Base-by-base conservation (phyloP, 148 eudicot genomes). In the Fagopyrum tataricum region DNA sequence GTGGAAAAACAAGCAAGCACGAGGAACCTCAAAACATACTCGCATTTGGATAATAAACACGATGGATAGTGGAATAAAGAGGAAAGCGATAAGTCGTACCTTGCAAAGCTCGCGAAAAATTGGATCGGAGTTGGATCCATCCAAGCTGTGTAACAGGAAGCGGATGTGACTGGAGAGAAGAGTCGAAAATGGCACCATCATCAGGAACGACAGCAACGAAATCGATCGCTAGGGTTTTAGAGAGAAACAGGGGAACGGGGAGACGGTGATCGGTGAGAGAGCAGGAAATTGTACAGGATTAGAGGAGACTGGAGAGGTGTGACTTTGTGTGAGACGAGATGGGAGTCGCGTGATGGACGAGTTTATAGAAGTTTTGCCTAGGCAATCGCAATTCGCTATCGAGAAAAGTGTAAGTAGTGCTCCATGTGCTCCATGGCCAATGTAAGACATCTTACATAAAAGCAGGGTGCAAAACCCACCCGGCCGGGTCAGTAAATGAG, bases 91-190 rank as follows among this genome's bases (percentile, higher is more conserved):
- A 40, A 12, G 42, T 40, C 20, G 14, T 12, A 69, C 96, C 91
- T 91, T 75, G 52, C 73, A 78, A 44, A 91, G 90, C 73, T 89
- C 91, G 18, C 78, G 83, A 13, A 89, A 81, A 51, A 87, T 84
- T 4, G 83, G 72, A 55, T 91, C 87, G 64, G 89, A 87, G 83
- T 91, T 86, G 72, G 93, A 87, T 73, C 81, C 93, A 47, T 83
- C 82, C 77, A 85, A 74, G 78, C 81, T 76, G 44, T 80, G 87
- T 5, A 91, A 77, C 71, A 87, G 85, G 53, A 78, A 87, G 3
- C 91, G 89, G 64, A 89, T 78, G 75, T 89, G 93, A 67, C 76
- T 64, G 40, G 85, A 73, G 49, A 84, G n/a, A 23, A 82, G 71
- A 43, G 91, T 68, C n/a, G 88, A 82, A 58, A 86, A 79, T 10